phyloP scores from a whole-genome alignment of 495 filamentous ascomycete species.

The Podospora didyma region DNA sequence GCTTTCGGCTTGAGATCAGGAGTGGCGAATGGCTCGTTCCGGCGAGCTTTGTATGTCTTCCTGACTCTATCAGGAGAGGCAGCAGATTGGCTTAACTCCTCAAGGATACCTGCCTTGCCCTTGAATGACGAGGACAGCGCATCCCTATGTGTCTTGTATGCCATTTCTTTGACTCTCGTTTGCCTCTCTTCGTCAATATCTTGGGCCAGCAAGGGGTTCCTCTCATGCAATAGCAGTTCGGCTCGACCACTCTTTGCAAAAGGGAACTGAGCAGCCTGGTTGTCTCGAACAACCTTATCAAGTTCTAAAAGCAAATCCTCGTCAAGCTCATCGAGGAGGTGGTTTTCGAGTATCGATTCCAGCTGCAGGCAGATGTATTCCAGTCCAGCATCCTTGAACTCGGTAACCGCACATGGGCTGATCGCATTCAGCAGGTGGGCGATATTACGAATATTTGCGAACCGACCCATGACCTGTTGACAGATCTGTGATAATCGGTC shows the following conservation, averaged over 20 bases:
- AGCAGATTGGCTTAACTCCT: constrained; percentile 50
- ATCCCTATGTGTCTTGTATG: constrained; percentile 55
- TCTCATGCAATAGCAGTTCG: constrained; percentile 64
- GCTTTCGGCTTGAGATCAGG: constrained; percentile 61
- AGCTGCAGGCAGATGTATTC: constrained; percentile 91
- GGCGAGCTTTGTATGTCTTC: constrained; percentile 41
- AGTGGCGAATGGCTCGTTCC: constrained; percentile 43
- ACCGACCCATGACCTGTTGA: constrained; percentile 81
- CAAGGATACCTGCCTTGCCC: constrained; percentile 48
- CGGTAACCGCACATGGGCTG: constrained; percentile 71
- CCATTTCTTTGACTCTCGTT: constrained; percentile 45
- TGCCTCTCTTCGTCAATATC: constrained; percentile 51
- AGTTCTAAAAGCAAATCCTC: constrained; percentile 75
- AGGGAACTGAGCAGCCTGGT: constrained; percentile 72
- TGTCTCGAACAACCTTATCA: constrained; percentile 71
- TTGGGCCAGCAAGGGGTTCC: constrained; percentile 56
- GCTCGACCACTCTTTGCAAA: constrained; percentile 71
- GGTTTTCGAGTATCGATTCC: constrained; percentile 85
- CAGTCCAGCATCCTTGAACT: constrained; percentile 83
- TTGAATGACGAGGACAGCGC: constrained; percentile 46
- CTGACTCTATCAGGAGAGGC: constrained; percentile 52
- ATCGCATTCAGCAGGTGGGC: constrained; percentile 78
- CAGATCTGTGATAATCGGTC: constrained; percentile 86
- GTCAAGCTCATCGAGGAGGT: constrained; percentile 81
- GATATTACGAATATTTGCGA: constrained; percentile 84